These are phyloP conservation scores for Blastobotrys raffinosifermentans DNA, from an alignment of 1,139 yeast species.

Conservation along the genomic window DNA sequence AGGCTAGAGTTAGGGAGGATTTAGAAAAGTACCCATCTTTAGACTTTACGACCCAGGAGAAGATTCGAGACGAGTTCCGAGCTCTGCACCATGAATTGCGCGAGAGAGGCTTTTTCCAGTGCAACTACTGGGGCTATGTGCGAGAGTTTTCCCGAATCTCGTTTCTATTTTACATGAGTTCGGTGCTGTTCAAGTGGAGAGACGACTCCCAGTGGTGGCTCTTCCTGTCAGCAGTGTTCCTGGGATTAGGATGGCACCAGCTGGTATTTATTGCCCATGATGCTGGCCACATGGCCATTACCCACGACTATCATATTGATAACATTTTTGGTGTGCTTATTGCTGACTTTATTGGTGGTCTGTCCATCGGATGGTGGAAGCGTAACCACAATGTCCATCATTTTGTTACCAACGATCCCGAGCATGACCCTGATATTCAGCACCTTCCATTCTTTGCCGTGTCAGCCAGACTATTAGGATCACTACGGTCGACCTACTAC, in stretches of 20 bases:
- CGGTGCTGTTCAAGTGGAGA: slow-evolving; percentile 39
- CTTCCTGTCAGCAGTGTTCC: slow-evolving; percentile 51
- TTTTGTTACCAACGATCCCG: slow-evolving; percentile 80
- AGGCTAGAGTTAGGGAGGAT: slow-evolving; percentile 48
- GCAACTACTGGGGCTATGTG: slow-evolving; percentile 66
- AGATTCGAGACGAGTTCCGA: slow-evolving; percentile 52
- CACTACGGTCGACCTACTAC: slow-evolving; percentile 74
- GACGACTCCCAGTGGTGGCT: slow-evolving; percentile 32
- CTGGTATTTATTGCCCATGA: slow-evolving; percentile 84
- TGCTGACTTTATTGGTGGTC: slow-evolving; percentile 81
- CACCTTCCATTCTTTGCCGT: slow-evolving; percentile 90
- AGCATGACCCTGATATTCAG: slow-evolving; percentile 91
- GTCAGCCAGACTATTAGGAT: slow-evolving; percentile 59
- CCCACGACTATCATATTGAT: slow-evolving; percentile 76
- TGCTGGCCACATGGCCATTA: slow-evolving; percentile 79
- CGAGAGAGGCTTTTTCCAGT: slow-evolving; percentile 57
- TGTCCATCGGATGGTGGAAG: slow-evolving; percentile 93
- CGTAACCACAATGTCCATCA: slow-evolving; percentile 90
- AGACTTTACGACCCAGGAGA: slow-evolving; percentile 60
- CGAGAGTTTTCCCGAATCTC: slow-evolving; percentile 60
- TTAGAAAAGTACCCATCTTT: slow-evolving; percentile 52
- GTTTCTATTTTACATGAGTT: slow-evolving; percentile 46
- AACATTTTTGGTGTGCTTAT: slow-evolving; percentile 65
- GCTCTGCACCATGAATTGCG: slow-evolving; percentile 53
- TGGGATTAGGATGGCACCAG: slow-evolving; percentile 89